A percentile compares a stretch with the other conserved stretches of the same genome.
Evolutionary conservation across 495 filamentous ascomycete genomes (phyloP).

Genomic region (Talaromyces wortmannii): DNA sequence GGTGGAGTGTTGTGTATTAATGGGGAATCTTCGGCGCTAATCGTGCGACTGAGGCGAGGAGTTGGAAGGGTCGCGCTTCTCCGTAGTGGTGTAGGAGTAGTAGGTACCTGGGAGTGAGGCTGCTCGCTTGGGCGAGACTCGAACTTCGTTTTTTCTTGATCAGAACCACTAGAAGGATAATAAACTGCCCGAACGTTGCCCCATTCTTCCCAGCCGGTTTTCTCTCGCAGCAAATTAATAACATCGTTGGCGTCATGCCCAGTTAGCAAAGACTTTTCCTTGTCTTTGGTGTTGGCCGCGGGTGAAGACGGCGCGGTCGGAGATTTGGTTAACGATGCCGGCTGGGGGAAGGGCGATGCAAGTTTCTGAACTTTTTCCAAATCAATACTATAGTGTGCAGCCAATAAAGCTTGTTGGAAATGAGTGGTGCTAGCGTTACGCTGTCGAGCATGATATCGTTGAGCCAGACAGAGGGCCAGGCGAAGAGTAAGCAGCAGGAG

Average conservation of each 20-base stretch:
- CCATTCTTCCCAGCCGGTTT: conserved; percentile 58
- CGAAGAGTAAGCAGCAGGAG: conserved; percentile 70
- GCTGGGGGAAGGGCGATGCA: conserved; percentile 76
- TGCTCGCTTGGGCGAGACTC: conserved; percentile 8
- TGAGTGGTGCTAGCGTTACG: conserved; percentile 51
- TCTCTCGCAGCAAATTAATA: conserved; percentile 56
- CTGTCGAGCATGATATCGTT: conserved; percentile 84
- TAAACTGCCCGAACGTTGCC: conserved; percentile 59
- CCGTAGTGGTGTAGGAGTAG: conserved; percentile 45
- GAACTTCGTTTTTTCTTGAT: conserved; percentile 19
- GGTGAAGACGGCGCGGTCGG: conserved; percentile 34
- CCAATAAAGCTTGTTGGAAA: conserved; percentile 65
- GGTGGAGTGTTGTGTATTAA: conserved; percentile 16
- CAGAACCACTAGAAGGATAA: conserved; percentile 40
- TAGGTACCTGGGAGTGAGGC: conserved; percentile 24
- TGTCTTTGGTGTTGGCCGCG: conserved; percentile 54
- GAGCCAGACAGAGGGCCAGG: conserved; percentile 74
- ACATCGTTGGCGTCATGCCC: conserved; percentile 68
- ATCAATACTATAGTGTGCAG: conserved; percentile 90
- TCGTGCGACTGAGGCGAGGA: conserved; percentile 38
- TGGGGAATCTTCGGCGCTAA: conserved; percentile 48
- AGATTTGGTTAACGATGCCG: conserved; percentile 26
- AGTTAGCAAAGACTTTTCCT: conserved; percentile 56
- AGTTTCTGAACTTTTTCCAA: conserved; percentile 80
- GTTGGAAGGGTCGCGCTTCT: conserved; percentile 47